These are phyloP conservation scores for Mesembryanthemum crystallinum DNA, from an alignment of 148 eudicot genomes.

Conservation along the genomic window DNA sequence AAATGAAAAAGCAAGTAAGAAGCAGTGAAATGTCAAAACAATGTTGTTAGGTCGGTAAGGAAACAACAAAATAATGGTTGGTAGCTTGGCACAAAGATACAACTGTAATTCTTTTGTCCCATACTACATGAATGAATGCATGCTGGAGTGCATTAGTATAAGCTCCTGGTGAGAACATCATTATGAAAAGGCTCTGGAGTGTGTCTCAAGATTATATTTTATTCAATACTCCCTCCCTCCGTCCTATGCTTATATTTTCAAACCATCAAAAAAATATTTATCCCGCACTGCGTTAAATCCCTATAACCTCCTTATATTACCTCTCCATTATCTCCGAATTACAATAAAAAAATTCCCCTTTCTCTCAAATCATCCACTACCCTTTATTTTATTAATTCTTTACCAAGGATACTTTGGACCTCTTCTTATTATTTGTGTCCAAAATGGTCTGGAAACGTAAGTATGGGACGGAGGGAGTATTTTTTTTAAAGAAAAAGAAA, in stretches of 20 bases:
- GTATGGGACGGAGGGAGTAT: neutral
- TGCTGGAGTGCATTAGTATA: conserved; percentile 7
- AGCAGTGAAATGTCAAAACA: neutral
- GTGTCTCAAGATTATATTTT: conserved; percentile 32
- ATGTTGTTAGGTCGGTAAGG: neutral
- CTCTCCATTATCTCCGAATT: no score
- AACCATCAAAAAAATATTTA: no score
- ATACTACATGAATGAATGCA: conserved; percentile 14
- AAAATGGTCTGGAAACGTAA: neutral
- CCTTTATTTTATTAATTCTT: no score
- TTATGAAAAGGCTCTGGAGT: conserved; percentile 24
- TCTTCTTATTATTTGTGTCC: no score
- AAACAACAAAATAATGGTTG: conserved; percentile 1
- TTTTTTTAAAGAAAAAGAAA: neutral
- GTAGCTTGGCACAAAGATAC: neutral
- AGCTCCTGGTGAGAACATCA: conserved; percentile 17
- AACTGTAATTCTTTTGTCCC: neutral
- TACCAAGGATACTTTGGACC: no score
- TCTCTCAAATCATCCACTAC: no score
- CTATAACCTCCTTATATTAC: no score
- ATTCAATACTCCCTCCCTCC: no score
- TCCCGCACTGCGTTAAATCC: no score
- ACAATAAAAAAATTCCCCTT: no score
- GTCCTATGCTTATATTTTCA: no score
- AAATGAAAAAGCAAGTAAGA: no score